Evolutionary conservation across 495 filamentous ascomycete species (phyloP), one percentile per base, ranked within the genome.

Genomic region (Xylaria nigripes): DNA sequence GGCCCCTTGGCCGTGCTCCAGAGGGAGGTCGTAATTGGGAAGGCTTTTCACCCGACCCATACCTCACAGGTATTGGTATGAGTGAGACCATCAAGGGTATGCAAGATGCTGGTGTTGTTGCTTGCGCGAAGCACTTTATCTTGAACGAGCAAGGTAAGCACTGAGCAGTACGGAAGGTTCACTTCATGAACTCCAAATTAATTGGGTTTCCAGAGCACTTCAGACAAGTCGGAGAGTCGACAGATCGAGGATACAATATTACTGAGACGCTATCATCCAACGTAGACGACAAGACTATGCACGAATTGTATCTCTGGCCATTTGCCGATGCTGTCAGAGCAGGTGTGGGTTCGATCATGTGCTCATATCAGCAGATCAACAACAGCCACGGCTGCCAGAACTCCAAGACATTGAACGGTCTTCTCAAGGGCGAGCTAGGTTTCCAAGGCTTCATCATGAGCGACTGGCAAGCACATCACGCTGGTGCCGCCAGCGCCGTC

Each of bases 401-500:
- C 73, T 89, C 85, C 36, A 82, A 90, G 65, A 75, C 76, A 3
- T 61, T 90, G 48, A 95, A 95, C 73, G 81, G 86, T 66, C 63
- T 95, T 19, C 81, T 98, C 49, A 98, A 98, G 75, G 75, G 82
- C 50, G 93, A 98, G 65, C 77, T 96, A 6, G 91, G 86, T 25
- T 98, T 95, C 77, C 93, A 96, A 72, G 92, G 92, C 9, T 95
- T 95, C 63, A 76, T 92, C 58, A 87, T 92, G 86, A 90, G 81
- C 56, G 90, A 95, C 64, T 95, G 90, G 90, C 73, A 79, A 65
- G 90, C 88, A 6, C 90, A 96, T 61, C 87, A 94, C 67, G 81
- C 85, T 16, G 93, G 93, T 64, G 90, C 86, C 16, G 77, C 81
- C 27, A 76, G 76, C 52, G 87, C 89, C 27, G 72, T 90, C 23